Evolutionary conservation across 2,329 filamentous ascomycete species (phyloP).

Genomic region (Ceratocystis ficicola): DNA sequence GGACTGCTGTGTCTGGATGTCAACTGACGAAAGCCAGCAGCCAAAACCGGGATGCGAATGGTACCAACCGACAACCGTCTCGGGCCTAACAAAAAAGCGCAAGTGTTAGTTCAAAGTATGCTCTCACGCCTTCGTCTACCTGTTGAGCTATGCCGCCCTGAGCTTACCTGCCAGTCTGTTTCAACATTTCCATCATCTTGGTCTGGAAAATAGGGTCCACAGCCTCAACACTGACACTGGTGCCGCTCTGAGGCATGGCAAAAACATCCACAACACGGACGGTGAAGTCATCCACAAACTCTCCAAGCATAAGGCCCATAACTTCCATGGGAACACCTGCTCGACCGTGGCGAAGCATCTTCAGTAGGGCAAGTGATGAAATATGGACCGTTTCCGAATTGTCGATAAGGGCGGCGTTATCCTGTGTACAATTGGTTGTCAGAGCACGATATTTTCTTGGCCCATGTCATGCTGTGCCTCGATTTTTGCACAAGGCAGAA

Average conservation of each 20-base stretch:
- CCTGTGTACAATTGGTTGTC: conserved; percentile 38
- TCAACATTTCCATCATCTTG: conserved; percentile 99
- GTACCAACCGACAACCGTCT: conserved; percentile 98
- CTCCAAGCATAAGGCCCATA: conserved; percentile 79
- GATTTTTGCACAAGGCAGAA: not conserved
- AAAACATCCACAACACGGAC: conserved; percentile 97
- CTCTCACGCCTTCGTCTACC: not conserved
- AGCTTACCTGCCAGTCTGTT: conserved; percentile 81
- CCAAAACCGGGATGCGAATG: conserved; percentile 98
- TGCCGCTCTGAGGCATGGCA: conserved; percentile 97
- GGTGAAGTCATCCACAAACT: conserved; percentile 43
- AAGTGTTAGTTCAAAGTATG: not conserved
- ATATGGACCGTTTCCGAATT: conserved; percentile 99
- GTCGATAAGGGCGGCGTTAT: conserved; percentile 84
- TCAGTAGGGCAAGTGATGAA: conserved; percentile 87
- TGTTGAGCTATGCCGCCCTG: not conserved
- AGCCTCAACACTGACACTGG: conserved; percentile 93
- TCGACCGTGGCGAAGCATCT: conserved; percentile 96
- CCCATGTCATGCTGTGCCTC: not conserved
- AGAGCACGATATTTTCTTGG: not conserved
- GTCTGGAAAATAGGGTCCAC: conserved; percentile 98
- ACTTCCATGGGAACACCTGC: conserved; percentile 99
- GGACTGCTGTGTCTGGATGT: conserved; percentile 99
- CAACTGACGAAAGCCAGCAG: conserved; percentile 96
- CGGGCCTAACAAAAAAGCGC: conserved; percentile 49